Percentiles rank a stretch among this genome's conserved stretches.
Evolutionary conservation across 2,329 filamentous ascomycete species (phyloP).

Genomic region (Pseudogymnoascus sp.): DNA sequence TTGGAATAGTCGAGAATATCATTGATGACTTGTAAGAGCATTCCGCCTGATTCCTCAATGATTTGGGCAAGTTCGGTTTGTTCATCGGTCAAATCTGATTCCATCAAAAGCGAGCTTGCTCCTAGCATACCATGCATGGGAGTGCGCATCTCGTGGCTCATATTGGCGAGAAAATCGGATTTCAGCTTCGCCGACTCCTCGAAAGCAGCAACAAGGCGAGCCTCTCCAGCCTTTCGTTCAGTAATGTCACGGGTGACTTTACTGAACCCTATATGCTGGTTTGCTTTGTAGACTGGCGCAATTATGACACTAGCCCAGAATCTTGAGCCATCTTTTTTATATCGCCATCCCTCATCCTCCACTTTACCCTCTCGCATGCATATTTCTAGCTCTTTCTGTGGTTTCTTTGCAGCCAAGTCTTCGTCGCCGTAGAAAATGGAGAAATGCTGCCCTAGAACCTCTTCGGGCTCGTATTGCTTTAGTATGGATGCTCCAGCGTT

Average conservation of each 20-base stretch:
- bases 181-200: slow-evolving; percentile 56
- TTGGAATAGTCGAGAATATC: slow-evolving; percentile 61
- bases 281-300: slow-evolving; percentile 44
- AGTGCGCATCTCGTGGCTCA: slow-evolving; percentile 52
- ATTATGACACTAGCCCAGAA: slow-evolving; percentile 56
- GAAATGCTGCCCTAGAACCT: slow-evolving; percentile 51
- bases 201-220: slow-evolving; percentile 46
- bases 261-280: slow-evolving; percentile 46
- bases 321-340: slow-evolving; percentile 46
- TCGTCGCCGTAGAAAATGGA: slow-evolving; percentile 47
- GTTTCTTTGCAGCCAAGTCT: slow-evolving; percentile 41
- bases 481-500: slow-evolving; percentile 46
- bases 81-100: slow-evolving; percentile 42
- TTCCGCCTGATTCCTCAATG: slow-evolving; percentile 49
- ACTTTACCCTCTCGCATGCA: slow-evolving; percentile 46
- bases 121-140: slow-evolving; percentile 56
- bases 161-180: slow-evolving; percentile 53
- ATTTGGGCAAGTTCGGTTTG: slow-evolving; percentile 49
- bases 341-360: slow-evolving; percentile 53
- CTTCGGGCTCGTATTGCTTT: slow-evolving; percentile 45
- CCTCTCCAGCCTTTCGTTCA: slow-evolving; percentile 45
- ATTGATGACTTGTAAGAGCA: slow-evolving; percentile 54
- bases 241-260: slow-evolving; percentile 52
- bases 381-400: slow-evolving; percentile 40
- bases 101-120: slow-evolving; percentile 47